Percentiles rank a stretch among this genome's conserved stretches.
These are phyloP conservation scores for Plasmodium yoelii DNA, from an alignment of 169 alveolate genomes.

Conservation along the genomic window DNA sequence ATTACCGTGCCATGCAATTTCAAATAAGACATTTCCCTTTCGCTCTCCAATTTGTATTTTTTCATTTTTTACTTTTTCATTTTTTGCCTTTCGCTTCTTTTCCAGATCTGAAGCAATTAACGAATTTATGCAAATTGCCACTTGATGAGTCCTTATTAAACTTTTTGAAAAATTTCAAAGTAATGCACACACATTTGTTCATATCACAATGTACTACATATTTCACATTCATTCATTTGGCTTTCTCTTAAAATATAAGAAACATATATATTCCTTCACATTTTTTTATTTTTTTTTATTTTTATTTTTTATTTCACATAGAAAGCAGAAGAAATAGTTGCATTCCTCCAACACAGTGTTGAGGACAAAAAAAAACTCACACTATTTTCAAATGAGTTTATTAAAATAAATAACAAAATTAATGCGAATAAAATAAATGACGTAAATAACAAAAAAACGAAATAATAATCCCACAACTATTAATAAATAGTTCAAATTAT, in stretches of 20 bases:
- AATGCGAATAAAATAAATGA: slow-evolving; percentile 13
- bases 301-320: neutral
- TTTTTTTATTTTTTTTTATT: too few relatives aligned
- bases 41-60: neutral
- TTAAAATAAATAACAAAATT: slow-evolving; percentile 54
- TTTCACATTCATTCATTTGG: neutral
- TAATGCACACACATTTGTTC: slow-evolving; percentile 1
- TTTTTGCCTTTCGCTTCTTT: neutral
- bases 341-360: slow-evolving; percentile 72
- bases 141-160: slow-evolving; percentile 60
- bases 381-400: slow-evolving; percentile 70
- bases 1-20: too few relatives aligned
- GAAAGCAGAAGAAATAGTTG: slow-evolving; percentile 73
- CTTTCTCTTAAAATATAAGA: neutral
- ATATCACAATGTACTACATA: neutral
- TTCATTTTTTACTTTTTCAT: neutral
- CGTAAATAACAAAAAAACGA: neutral
- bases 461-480: neutral
- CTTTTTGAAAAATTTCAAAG: slow-evolving; percentile 63
- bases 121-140: slow-evolving; percentile 63
- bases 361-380: slow-evolving; percentile 55
- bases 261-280: neutral
- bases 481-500: neutral
- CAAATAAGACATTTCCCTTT: too few relatives aligned
- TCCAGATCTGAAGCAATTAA: slow-evolving; percentile 59